phyloP scores from a whole-genome alignment of 345 rosid genomes.

The Corymbia maculata region DNA sequence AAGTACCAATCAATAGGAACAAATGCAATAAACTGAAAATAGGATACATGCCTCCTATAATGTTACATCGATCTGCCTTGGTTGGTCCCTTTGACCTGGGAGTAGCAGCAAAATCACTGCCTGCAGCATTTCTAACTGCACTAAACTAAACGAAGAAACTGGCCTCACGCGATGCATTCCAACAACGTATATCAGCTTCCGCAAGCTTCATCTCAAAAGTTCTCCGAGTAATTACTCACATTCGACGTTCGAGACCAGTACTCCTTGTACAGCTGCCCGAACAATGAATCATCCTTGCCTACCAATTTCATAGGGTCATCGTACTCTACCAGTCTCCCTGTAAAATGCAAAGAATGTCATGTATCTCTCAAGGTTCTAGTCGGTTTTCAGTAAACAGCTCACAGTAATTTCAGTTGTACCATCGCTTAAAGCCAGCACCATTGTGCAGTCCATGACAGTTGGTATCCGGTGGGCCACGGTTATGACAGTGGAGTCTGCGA shows the following conservation, averaged over 20 bases:
- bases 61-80: not conserved
- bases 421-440: conserved; percentile 49
- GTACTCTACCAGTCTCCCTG: conserved; percentile 10
- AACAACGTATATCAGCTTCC: not conserved
- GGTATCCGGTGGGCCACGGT: conserved; percentile 62
- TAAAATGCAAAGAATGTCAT: not conserved
- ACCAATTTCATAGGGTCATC: conserved; percentile 7
- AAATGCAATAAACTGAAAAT: not conserved
- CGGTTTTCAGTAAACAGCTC: not conserved
- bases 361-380: not conserved
- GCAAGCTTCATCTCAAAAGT: not conserved
- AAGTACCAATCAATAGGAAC: not conserved
- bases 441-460: conserved; percentile 53
- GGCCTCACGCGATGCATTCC: not conserved
- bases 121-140: not conserved
- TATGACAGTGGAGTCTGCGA: conserved; percentile 40
- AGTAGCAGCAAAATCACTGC: not conserved
- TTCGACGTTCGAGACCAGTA: conserved; percentile 8
- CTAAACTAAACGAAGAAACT: not conserved
- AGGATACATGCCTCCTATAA: not conserved
- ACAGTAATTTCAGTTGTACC: not conserved
- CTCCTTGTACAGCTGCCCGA: conserved; percentile 9
- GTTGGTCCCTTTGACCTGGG: not conserved
- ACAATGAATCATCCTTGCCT: conserved; percentile 1
- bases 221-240: not conserved